A percentile compares a stretch with the other conserved stretches of the same genome.
Evolutionary conservation across 495 filamentous ascomycete species (phyloP).

Genomic region (Aspergillus hancockii): DNA sequence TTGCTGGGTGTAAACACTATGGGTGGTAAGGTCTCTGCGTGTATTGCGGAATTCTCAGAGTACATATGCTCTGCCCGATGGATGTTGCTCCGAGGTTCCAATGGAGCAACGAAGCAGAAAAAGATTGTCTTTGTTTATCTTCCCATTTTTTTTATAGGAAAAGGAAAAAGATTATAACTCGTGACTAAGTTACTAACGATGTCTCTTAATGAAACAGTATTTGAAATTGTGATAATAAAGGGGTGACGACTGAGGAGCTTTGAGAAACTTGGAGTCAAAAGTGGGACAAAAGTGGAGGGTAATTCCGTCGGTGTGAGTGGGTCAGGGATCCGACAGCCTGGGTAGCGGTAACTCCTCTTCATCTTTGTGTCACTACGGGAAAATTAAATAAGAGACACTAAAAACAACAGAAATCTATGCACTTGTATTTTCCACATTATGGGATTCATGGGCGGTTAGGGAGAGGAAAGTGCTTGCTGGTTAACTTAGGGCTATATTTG

Average conservation of each 20-base stretch:
- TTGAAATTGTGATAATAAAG: constrained; percentile 14
- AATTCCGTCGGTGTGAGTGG: constrained; percentile 20
- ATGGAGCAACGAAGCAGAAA: background rate
- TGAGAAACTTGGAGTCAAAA: constrained; percentile 8
- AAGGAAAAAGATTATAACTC: background rate
- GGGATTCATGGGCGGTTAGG: background rate
- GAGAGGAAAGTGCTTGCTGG: background rate
- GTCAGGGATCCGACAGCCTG: constrained; percentile 27
- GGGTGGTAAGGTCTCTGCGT: constrained; percentile 1
- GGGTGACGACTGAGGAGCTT: background rate
- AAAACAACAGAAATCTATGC: background rate
- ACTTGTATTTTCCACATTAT: background rate
- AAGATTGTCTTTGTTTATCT: too few species aligned
- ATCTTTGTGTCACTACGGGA: constrained; percentile 13
- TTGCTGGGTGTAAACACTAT: background rate
- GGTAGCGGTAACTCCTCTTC: constrained; percentile 23
- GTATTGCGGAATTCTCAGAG: constrained; percentile 20
- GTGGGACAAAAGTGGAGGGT: constrained; percentile 20
- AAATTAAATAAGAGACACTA: background rate
- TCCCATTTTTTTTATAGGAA: too few species aligned
- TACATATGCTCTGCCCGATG: constrained; percentile 15
- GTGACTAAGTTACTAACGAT: background rate
- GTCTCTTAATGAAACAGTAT: constrained; percentile 2
- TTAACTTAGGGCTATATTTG: background rate
- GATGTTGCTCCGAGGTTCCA: background rate